Evolutionary conservation across 257 asterid genomes (phyloP), one percentile per base, ranked within the genome.

Genomic region (Anisodus tanguticus): DNA sequence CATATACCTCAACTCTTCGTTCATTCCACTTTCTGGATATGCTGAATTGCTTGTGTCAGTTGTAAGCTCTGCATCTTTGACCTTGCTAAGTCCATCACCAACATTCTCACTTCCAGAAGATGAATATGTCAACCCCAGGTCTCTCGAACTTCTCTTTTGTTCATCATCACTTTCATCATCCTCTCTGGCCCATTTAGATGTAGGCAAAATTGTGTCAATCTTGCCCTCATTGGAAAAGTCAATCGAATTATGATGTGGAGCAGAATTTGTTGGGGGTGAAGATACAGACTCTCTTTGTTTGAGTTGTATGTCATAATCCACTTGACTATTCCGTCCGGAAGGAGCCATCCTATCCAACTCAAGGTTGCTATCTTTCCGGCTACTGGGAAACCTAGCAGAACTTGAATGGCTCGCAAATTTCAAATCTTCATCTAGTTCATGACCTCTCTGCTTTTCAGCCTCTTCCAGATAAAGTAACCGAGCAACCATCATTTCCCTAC

Each of bases 121-220:
- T 68, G 98, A 95, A 89, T 94, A 95, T 47, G 92, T 88, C 83
- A 95, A 88, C 80, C 95, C 98, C 67, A 94, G 91, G 82, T 94
- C 94, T 87, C 91, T 88, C 8, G 89, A 58, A 86, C 88, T 89
- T 88, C 91, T 89, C 86, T 92, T 91, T 22, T 86, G 92, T 67
- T 90, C 97, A 85, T 91, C 97, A 69, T 91, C 98, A 82, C 95
- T 91, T 83, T 89, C 98, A 86, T 91, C 87, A 49, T 95, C 98
- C 88, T 95, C 98, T 83, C 97, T 91, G 58, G 97, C 94, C 98
- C 98, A 95, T 89, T 95, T 95, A 15, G 98, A 95, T 76, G 94
- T 90, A 57, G 97, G 99, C 88, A 95, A 89, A 85, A 94, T 86
- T 51, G 92, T 83, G 55, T 88, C 93, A 82, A 66, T 94, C 84